Evolutionary conservation across 2,329 filamentous ascomycete species (phyloP).

Genomic region (Tolypocladium endophyticum): DNA sequence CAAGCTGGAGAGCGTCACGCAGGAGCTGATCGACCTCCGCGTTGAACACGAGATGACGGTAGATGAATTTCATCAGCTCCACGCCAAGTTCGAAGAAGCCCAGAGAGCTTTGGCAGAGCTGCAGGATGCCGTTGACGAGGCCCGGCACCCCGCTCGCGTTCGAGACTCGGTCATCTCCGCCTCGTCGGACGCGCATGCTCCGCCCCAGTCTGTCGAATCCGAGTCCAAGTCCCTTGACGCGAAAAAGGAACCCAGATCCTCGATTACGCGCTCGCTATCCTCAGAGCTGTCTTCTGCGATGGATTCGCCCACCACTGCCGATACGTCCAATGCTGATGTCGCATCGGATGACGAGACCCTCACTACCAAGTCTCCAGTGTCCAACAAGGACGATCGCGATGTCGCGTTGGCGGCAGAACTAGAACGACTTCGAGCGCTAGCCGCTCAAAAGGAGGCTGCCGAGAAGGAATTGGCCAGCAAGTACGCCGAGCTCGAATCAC

Average conservation of each 20-base stretch:
- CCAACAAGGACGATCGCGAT: slow-evolving; percentile 25
- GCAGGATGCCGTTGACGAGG: slow-evolving; percentile 75
- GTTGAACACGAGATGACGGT: slow-evolving; percentile 82
- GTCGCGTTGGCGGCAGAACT: slow-evolving; percentile 53
- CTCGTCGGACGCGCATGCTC: slow-evolving; percentile 36
- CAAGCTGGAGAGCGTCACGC: slow-evolving; percentile 82
- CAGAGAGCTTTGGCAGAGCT: slow-evolving; percentile 72
- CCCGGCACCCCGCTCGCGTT: slow-evolving; percentile 48
- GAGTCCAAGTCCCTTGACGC: slow-evolving; percentile 60
- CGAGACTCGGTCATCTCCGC: slow-evolving; percentile 48
- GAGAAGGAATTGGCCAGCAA: slow-evolving; percentile 64
- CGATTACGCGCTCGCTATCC: slow-evolving; percentile 75
- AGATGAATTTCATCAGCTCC: slow-evolving; percentile 69
- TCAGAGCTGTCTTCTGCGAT: slow-evolving; percentile 86
- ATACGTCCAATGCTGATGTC: slow-evolving; percentile 48
- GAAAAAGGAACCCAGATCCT: slow-evolving; percentile 57
- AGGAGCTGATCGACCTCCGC: slow-evolving; percentile 82
- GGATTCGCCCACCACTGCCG: slow-evolving; percentile 58
- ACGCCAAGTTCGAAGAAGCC: slow-evolving; percentile 84
- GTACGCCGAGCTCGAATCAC: slow-evolving; percentile 72
- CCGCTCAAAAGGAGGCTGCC: slow-evolving; percentile 66
- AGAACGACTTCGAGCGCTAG: slow-evolving; percentile 57
- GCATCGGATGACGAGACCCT: slow-evolving; percentile 28
- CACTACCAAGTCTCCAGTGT: slow-evolving; percentile 30
- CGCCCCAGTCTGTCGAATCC: slow-evolving; percentile 77